Conservation (phyloP, 306 rosid species). For the Sphenostylis stenocarpa region DNA sequence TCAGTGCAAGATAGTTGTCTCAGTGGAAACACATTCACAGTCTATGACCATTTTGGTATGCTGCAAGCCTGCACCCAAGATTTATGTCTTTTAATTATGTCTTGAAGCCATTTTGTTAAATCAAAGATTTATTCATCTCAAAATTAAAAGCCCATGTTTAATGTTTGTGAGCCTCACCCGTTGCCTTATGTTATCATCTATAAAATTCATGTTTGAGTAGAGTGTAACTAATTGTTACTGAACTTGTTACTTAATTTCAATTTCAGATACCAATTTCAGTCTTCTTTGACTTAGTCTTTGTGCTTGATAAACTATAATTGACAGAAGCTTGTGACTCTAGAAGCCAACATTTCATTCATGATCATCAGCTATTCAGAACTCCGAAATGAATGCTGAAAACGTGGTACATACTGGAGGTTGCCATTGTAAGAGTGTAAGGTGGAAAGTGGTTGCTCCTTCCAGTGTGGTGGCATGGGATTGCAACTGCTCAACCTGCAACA, state of each 20-base stretch:
- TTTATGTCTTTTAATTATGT: not conserved
- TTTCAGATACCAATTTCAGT: not conserved
- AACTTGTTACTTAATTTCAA: constrained; percentile 2
- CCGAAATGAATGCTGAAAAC: constrained; percentile 56
- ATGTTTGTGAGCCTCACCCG: not conserved
- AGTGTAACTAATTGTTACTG: not conserved
- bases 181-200: no score
- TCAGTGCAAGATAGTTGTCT: not conserved
- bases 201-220: no score
- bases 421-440: constrained; percentile 79
- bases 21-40: not conserved
- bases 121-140: not conserved
- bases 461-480: constrained; percentile 78
- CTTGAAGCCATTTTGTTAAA: not conserved
- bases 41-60: not conserved
- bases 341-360: not conserved
- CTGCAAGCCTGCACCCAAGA: not conserved
- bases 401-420: constrained; percentile 81
- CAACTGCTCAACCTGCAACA: constrained; percentile 75
- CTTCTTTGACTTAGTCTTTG: not conserved
- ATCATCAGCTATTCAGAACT: constrained; percentile 8
- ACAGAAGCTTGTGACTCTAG: not conserved
- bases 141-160: not conserved
- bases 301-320: not conserved
- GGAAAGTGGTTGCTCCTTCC: constrained; percentile 65